Base-by-base conservation (phyloP, 164 flowering plant species). In the Saururus chinensis region DNA sequence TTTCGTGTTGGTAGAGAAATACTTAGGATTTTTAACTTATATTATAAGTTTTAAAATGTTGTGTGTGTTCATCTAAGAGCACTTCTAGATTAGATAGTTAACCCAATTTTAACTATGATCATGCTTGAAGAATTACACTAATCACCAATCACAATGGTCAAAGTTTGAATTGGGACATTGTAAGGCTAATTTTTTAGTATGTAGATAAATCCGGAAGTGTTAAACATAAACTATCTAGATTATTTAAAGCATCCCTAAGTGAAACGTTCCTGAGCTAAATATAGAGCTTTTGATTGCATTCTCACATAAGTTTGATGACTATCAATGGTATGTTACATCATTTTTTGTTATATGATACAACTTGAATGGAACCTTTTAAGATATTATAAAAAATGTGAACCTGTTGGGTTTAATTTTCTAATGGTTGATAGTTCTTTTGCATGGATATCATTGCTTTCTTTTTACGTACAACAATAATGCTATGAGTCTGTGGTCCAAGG, bases 291-390 rank as follows among this genome's bases (percentile, higher is more conserved):
- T 79, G 63, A 68, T 90, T 72, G 86, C 86, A 23, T 66, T 80
- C 25, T 81, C 86, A 37, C 82, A 63, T 22, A 90, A 81, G 60
- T 81, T 81, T 74, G 97, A 92, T 13, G 98, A 93, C 68, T 93
- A 93, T 61, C 97, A 74, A 56, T 93, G 97, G 99, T 93, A 62
- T 21, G 53, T 57, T 57, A 41, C 12, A 49, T 21, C 42, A 26
- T 24, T 25, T 56, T 1, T 37, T 41, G 41, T 40, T 16, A 5
- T 62, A 48, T 23, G 30, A 22, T 0, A 56, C 35, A 24, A 56
- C 10, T 21, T 11, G 37, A 19, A 56, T 30, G 35, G 25, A 23
- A 23, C 23, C 23, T 24, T 7, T 4, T n/a, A 9, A 11, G 6
- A 16, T 23, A 7, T 17, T 1, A n/a, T 9, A 24, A 17, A 23